Conservation (phyloP, 2,329 filamentous ascomycete genomes). For the Claviceps sp. region DNA sequence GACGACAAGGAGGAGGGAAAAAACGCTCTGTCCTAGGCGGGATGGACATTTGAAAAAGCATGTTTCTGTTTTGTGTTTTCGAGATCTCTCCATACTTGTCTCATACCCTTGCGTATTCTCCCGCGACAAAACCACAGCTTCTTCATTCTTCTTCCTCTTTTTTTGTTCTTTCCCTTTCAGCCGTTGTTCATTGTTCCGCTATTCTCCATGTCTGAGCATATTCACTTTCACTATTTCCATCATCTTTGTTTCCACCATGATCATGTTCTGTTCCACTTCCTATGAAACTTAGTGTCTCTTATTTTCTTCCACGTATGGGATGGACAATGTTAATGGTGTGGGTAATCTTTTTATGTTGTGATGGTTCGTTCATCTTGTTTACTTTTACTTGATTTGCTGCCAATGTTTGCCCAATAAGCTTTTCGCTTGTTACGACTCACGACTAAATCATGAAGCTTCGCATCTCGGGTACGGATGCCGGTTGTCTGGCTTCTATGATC, state of each 20-base stretch:
- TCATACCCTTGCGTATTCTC: slow-evolving; percentile 10
- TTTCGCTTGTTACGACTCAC: slow-evolving; percentile 2
- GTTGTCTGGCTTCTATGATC: neutral
- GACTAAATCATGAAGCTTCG: slow-evolving; percentile 1
- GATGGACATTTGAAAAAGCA: slow-evolving; percentile 8
- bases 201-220: neutral
- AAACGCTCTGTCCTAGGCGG: slow-evolving; percentile 4
- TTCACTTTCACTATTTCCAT: slow-evolving; percentile 2
- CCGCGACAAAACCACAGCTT: slow-evolving; percentile 7
- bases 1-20: slow-evolving; percentile 1
- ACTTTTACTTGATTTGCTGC: slow-evolving; percentile 1
- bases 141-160: neutral
- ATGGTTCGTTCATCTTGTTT: neutral
- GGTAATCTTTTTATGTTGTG: neutral
- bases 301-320: slow-evolving; percentile 3
- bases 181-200: slow-evolving; percentile 5
- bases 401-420: slow-evolving; percentile 4
- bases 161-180: slow-evolving; percentile 2
- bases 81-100: slow-evolving; percentile 9
- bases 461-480: neutral
- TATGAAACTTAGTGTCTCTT: slow-evolving; percentile 2
- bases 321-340: neutral
- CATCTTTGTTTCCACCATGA: slow-evolving; percentile 1
- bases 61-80: slow-evolving; percentile 8
- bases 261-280: slow-evolving; percentile 1